These are phyloP conservation scores for Cynanchum wilfordii DNA, from an alignment of 257 asterid species.

Conservation along the genomic window DNA sequence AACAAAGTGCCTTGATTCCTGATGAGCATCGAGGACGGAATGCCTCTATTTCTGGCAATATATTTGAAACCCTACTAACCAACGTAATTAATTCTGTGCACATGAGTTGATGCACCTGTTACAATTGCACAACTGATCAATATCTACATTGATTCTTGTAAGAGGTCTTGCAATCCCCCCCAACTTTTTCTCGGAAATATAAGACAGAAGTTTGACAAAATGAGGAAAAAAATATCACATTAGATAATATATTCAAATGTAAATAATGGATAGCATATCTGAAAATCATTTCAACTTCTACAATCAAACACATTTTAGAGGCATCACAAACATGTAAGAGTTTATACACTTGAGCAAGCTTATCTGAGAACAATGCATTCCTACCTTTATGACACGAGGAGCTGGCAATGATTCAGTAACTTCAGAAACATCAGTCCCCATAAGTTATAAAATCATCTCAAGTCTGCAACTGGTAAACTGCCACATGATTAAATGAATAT, in stretches of 20 bases:
- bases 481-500: background rate
- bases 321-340: background rate
- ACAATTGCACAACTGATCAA: conserved; percentile 13
- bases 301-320: background rate
- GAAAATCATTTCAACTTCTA: conserved; percentile 2
- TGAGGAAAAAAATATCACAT: background rate
- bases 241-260: background rate
- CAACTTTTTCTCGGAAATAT: background rate
- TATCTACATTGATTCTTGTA: background rate
- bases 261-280: background rate
- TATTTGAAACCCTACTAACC: conserved; percentile 36
- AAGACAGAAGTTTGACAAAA: background rate
- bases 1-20: conserved; percentile 73
- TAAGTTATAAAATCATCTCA: conserved; percentile 26
- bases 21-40: conserved; percentile 80
- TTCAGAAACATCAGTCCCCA: conserved; percentile 55
- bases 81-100: conserved; percentile 53
- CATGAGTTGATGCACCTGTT: conserved; percentile 76
- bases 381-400: conserved; percentile 58
- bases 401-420: conserved; percentile 41
- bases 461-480: conserved; percentile 10
- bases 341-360: background rate
- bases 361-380: background rate
- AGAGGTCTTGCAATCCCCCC: background rate
- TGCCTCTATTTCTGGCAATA: conserved; percentile 65